phyloP scores from a whole-genome alignment of 2,329 filamentous ascomycete genomes.

The Hypoxylon sp. region DNA sequence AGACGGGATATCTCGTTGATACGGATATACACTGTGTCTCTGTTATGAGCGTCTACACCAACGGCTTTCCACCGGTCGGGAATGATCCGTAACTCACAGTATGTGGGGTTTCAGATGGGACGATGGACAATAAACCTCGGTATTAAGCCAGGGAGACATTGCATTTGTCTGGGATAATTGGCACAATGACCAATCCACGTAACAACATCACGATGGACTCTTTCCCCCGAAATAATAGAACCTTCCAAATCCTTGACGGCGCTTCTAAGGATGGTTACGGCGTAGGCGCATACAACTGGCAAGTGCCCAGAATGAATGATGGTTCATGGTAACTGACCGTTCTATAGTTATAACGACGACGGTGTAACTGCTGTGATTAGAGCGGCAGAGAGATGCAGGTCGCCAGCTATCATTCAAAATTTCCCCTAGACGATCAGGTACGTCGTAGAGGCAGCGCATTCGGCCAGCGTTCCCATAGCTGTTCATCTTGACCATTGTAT shows the following conservation, averaged over 20 bases:
- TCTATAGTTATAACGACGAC: neutral
- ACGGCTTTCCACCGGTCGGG: neutral
- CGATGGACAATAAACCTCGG: too few species aligned
- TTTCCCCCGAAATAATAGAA: constrained; percentile 45
- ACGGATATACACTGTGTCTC: neutral
- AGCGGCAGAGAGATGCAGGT: constrained; percentile 4
- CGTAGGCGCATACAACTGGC: constrained; percentile 56
- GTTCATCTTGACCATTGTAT: constrained; percentile 8
- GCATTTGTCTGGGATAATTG: neutral
- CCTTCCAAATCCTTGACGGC: constrained; percentile 61
- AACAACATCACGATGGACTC: constrained; percentile 6
- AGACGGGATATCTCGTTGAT: too few species aligned
- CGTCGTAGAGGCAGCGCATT: neutral
- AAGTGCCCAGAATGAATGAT: neutral
- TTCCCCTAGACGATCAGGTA: constrained; percentile 5
- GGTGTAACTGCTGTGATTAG: neutral
- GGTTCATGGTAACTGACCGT: neutral
- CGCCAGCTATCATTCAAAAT: constrained; percentile 6
- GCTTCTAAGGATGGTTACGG: neutral
- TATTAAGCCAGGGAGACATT: too few species aligned
- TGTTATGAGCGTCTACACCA: neutral
- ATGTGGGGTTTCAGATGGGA: neutral
- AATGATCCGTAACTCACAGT: neutral
- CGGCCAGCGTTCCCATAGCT: neutral
- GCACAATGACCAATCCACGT: neutral